Evolutionary conservation across 345 rosid genomes (phyloP), one percentile per base, ranked within the genome.

Genomic region (Salix dunnii): DNA sequence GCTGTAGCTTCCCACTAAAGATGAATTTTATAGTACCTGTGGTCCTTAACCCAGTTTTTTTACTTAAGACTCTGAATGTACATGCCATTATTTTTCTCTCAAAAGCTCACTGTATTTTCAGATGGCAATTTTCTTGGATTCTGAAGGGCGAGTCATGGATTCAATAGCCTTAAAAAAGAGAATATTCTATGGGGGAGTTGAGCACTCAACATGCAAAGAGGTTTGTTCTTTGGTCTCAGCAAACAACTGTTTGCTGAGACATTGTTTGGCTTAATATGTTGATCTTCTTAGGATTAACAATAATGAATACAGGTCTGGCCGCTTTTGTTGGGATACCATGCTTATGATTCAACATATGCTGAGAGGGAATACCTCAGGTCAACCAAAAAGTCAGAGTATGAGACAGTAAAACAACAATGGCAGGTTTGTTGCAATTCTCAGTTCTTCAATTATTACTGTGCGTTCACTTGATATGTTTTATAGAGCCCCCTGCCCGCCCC

Each of bases 111-210:
- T 67, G 42, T 69, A 62, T 64, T 82, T 82, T 77, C 86, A 94
- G 99, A 94, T 93, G 92, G 84, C 85, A 53, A 90, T 90, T 64
- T 91, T 91, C 85, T 78, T 94, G 89, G 97, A 92, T 84, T 90
- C 88, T 69, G 98, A 94, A 86, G 97, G 98, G 72, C 91, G 96
- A 69, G 85, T 94, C 66, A 77, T 83, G 65, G 92, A 92, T 85
- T 75, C 97, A 70, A 79, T 86, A 77, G 92, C 93, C 68, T 86
- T 92, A 71, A 86, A 90, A 79, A 89, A 88, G 80, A 92, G 97
- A 87, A 86, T 96, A 77, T 94, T 94, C 86, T 91, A 92, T 79
- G 99, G 99, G 71, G 98, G 97, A 88, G 86, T 90, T 79, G 98
- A 91, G 76, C 95, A 87, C 80, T 42, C 78, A 70, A 80, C 89